Evolutionary conservation across 805 yeast species (phyloP).

Genomic region (Saturnispora kantuleensis): DNA sequence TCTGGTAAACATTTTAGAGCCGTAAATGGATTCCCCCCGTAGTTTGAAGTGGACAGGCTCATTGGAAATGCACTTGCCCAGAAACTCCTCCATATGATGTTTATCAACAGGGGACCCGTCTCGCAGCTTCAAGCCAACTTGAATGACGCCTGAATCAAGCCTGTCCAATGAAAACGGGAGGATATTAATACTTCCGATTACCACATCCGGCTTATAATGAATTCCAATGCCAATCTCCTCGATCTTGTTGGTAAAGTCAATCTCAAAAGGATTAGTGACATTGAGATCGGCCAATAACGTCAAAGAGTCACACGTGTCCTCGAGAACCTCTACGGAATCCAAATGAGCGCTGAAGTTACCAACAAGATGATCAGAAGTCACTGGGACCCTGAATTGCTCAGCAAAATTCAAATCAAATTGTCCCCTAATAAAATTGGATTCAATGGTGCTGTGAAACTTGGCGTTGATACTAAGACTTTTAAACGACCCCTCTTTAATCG

Average conservation of each 20-base stretch:
- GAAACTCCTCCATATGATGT: conserved; percentile 23
- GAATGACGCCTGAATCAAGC: not conserved
- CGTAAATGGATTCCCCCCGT: conserved; percentile 21
- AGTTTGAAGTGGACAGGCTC: conserved; percentile 18
- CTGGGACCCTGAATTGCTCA: not conserved
- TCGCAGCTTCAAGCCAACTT: not conserved
- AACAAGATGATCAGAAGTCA: not conserved
- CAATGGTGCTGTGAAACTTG: not conserved
- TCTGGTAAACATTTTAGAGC: conserved; percentile 18
- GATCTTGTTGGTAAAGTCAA: conserved; percentile 22
- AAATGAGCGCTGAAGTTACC: conserved; percentile 7
- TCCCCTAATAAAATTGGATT: conserved; percentile 9
- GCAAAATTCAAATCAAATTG: not conserved
- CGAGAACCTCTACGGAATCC: conserved; percentile 17
- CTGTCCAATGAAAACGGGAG: conserved; percentile 16
- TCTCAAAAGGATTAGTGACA: conserved; percentile 28
- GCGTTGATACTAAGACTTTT: not conserved
- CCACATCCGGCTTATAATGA: conserved; percentile 24
- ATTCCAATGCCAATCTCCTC: conserved; percentile 14
- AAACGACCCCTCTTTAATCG: not conserved
- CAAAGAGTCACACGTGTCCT: conserved; percentile 20
- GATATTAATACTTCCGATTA: conserved; percentile 26
- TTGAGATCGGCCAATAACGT: conserved; percentile 25
- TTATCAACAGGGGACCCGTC: conserved; percentile 4
- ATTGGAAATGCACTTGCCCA: conserved; percentile 34